These are phyloP conservation scores for Daldinia grandis DNA, from an alignment of 495 filamentous ascomycete species.

Conservation along the genomic window DNA sequence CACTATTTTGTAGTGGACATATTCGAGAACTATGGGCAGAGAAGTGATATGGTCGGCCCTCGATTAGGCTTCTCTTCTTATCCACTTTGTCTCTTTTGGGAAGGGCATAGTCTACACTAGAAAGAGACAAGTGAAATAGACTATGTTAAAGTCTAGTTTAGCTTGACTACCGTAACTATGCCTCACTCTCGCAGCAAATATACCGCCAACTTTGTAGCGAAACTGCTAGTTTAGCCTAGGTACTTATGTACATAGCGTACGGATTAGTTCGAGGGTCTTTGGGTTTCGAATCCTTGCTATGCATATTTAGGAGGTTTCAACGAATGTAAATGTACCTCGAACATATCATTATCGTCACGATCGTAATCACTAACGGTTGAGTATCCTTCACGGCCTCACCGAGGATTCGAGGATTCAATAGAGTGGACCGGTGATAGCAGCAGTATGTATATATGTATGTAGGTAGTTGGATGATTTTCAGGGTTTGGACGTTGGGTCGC, in stretches of 20 bases:
- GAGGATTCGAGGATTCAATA: slow-evolving; percentile 11
- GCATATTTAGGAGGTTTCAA: background rate
- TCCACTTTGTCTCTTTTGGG: slow-evolving; percentile 3
- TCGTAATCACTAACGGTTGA: background rate
- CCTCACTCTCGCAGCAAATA: slow-evolving; percentile 19
- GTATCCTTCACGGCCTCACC: slow-evolving; percentile 20
- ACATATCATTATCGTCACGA: slow-evolving; percentile 4
- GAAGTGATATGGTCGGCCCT: background rate
- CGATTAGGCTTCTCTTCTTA: background rate
- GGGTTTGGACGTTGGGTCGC: slow-evolving; percentile 18
- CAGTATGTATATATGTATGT: no score
- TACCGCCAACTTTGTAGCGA: slow-evolving; percentile 7
- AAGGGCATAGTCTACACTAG: slow-evolving; percentile 1
- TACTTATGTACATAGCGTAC: no score
- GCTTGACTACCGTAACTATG: slow-evolving; percentile 14
- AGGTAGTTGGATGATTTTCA: slow-evolving; percentile 12
- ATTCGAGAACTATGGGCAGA: background rate
- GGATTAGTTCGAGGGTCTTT: background rate
- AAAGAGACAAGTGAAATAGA: slow-evolving; percentile 22
- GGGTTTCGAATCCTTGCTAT: background rate
- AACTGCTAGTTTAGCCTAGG: slow-evolving; percentile 2
- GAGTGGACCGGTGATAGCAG: slow-evolving; percentile 15
- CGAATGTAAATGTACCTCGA: slow-evolving; percentile 1
- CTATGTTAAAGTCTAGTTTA: background rate
- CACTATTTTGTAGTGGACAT: background rate